These are phyloP conservation scores for Jatropha curcas DNA, from an alignment of 345 rosid genomes.

Conservation along the genomic window DNA sequence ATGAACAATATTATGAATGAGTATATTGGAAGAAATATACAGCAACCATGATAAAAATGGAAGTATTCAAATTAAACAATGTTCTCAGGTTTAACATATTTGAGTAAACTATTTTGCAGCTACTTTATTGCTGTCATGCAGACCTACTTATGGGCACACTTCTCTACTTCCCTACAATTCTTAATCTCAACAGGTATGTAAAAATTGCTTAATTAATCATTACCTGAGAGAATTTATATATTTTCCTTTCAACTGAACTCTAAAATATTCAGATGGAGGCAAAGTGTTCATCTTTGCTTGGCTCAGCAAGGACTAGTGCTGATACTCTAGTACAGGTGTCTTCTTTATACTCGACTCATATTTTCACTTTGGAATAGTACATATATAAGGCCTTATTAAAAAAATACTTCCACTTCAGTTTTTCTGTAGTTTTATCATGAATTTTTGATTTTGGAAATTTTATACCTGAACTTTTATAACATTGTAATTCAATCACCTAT, in stretches of 20 bases:
- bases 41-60: no score
- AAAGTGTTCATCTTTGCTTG: no score
- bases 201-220: not conserved
- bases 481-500: no score
- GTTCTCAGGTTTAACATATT: not conserved
- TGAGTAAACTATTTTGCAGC: no score
- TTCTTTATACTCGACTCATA: not conserved
- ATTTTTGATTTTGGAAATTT: no score
- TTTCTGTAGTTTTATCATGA: no score
- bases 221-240: no score
- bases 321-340: not conserved
- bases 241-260: not conserved
- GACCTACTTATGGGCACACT: not conserved
- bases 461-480: no score
- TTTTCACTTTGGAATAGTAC: no score
- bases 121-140: not conserved
- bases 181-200: not conserved
- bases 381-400: no score
- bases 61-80: not conserved
- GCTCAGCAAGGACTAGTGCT: not conserved
- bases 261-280: not conserved
- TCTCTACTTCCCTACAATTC: not conserved
- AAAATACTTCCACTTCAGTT: no score
- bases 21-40: not conserved
- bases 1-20: not conserved